Conservation (phyloP, 768 basidiomycete genomes). For the Suillus brevipes region DNA sequence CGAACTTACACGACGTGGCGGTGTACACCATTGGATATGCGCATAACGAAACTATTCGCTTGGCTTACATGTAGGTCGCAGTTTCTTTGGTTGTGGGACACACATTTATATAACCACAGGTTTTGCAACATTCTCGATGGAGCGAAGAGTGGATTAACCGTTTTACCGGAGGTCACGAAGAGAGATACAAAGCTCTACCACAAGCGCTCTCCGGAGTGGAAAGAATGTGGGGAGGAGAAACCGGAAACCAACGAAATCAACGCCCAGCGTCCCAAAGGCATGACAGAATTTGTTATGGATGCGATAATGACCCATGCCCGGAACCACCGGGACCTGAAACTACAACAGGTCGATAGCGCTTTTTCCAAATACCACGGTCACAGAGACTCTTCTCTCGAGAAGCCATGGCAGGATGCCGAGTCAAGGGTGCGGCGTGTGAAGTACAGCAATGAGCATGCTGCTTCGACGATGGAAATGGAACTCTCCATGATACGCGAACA, state of each 20-base stretch:
- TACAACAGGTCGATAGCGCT: constrained; percentile 2
- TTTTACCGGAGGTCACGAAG: constrained; percentile 35
- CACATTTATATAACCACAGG: constrained; percentile 27
- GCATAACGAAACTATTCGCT: constrained; percentile 46
- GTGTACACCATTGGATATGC: constrained; percentile 54
- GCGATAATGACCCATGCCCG: constrained; percentile 16
- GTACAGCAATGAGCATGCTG: constrained; percentile 15
- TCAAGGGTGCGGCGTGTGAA: constrained; percentile 20
- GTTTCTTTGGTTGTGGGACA: background rate
- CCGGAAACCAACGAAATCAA: constrained; percentile 11
- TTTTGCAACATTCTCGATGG: constrained; percentile 60
- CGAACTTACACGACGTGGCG: constrained; percentile 54
- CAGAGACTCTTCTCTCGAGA: constrained; percentile 19
- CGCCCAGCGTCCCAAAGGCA: constrained; percentile 9
- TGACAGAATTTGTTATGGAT: constrained; percentile 34
- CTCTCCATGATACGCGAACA: constrained; percentile 40
- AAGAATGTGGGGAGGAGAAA: constrained; percentile 9
- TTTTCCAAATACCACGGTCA: background rate
- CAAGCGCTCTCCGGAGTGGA: constrained; percentile 31
- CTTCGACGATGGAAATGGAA: constrained; percentile 31
- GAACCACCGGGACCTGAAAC: constrained; percentile 8
- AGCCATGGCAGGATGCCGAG: constrained; percentile 40
- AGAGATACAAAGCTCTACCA: constrained; percentile 30
- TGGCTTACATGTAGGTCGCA: constrained; percentile 53
- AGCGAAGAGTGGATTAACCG: constrained; percentile 55